Percentiles rank a stretch among this genome's conserved stretches.
These are phyloP conservation scores for Coleophoma cylindrospora DNA, from an alignment of 2,329 filamentous ascomycete species.

Conservation along the genomic window DNA sequence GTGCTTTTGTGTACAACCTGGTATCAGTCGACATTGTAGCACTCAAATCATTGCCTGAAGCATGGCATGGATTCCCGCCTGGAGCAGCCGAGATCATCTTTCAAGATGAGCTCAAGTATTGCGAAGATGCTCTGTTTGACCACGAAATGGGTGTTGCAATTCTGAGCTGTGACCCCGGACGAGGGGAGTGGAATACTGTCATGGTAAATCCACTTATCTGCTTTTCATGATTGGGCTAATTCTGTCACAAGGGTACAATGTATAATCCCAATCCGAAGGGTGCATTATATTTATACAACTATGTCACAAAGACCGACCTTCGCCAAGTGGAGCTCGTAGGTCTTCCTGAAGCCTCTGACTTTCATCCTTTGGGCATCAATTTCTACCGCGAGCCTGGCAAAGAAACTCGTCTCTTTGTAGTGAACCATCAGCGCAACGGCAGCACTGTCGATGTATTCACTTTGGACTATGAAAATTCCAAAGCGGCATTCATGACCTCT, in stretches of 20 bases:
- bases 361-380: slow-evolving; percentile 1
- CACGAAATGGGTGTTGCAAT: background rate
- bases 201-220: background rate
- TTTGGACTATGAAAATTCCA: background rate
- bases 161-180: background rate
- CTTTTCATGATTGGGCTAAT: too few relatives aligned
- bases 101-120: slow-evolving; percentile 1
- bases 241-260: background rate
- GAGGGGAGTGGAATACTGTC: background rate
- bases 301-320: background rate
- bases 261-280: background rate
- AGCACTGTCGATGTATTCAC: background rate
- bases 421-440: background rate
- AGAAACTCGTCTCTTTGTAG: background rate
- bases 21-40: background rate
- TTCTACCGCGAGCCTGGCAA: background rate
- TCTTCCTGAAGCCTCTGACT: background rate
- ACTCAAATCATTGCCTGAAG: background rate
- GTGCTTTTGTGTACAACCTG: background rate
- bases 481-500: background rate
- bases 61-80: background rate
- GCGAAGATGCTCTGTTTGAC: background rate
- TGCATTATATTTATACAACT: background rate
- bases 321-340: background rate
- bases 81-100: background rate